Percentiles rank a stretch among this genome's conserved stretches.
Conservation (phyloP, 345 rosid species). For the Alliaria petiolata region DNA sequence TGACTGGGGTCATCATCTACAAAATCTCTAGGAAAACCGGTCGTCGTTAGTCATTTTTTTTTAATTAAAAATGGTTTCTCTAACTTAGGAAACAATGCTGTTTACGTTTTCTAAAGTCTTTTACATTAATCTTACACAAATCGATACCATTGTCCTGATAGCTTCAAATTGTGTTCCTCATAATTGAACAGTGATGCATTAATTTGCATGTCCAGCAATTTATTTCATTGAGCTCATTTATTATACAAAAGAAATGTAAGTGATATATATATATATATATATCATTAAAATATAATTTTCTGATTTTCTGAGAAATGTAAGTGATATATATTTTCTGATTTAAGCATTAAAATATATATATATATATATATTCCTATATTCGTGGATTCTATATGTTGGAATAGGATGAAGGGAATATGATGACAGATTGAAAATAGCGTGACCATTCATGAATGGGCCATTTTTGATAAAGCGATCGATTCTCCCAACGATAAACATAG, state of each 20-base stretch:
- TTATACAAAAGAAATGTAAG: too few relatives aligned
- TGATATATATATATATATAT: too few relatives aligned
- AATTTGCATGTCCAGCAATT: too few relatives aligned
- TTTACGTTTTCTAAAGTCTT: background rate
- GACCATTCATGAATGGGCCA: slow-evolving; percentile 18
- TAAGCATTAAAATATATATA: too few relatives aligned
- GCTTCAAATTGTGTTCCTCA: background rate
- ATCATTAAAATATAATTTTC: too few relatives aligned
- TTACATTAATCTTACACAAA: background rate
- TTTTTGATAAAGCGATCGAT: slow-evolving; percentile 24
- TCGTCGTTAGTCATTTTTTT: background rate
- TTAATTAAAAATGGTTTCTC: background rate
- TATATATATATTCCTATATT: slow-evolving; percentile 2
- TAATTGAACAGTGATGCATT: background rate
- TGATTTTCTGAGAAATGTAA: too few relatives aligned
- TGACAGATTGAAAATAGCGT: slow-evolving; percentile 21
- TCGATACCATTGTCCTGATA: background rate
- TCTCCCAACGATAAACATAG: slow-evolving; percentile 4
- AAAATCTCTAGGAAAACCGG: background rate
- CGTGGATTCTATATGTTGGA: slow-evolving; percentile 16
- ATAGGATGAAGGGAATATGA: slow-evolving; percentile 26
- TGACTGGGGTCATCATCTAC: background rate
- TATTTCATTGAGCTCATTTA: too few relatives aligned
- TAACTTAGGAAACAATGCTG: background rate
- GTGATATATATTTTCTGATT: too few relatives aligned